phyloP scores from a whole-genome alignment of 805 yeast genomes.

The Candida gorgasii region DNA sequence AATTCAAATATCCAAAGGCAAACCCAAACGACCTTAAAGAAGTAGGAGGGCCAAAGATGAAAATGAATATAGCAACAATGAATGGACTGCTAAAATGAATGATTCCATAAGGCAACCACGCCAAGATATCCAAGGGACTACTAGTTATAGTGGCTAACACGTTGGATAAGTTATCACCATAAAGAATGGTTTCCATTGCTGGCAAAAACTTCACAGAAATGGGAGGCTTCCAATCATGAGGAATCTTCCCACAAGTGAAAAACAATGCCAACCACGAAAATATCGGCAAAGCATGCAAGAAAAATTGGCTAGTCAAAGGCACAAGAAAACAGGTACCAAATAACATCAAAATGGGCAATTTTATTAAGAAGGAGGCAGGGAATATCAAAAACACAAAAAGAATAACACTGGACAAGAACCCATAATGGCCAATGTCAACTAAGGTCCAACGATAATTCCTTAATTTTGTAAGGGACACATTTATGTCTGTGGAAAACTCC shows the following conservation, averaged over 20 bases:
- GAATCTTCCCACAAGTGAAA: conserved; percentile 74
- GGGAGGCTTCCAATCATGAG: conserved; percentile 77
- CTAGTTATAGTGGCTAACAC: conserved; percentile 74
- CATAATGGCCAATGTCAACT: conserved; percentile 54
- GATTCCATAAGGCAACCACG: conserved; percentile 95
- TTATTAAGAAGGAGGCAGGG: conserved; percentile 52
- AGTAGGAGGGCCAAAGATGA: conserved; percentile 90
- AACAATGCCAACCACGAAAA: conserved; percentile 83
- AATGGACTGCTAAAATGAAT: conserved; percentile 91
- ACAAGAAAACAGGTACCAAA: conserved; percentile 51
- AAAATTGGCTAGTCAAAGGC: conserved; percentile 83
- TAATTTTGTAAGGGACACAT: conserved; percentile 40
- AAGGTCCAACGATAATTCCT: conserved; percentile 42
- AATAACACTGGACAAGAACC: conserved; percentile 52
- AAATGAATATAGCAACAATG: conserved; percentile 73
- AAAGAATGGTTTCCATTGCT: conserved; percentile 85
- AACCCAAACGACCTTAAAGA: conserved; percentile 80
- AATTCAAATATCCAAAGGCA: conserved; percentile 93
- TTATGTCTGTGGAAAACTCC: conserved; percentile 49
- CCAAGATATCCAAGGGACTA: conserved; percentile 71
- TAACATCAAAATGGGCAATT: conserved; percentile 42
- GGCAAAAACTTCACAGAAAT: conserved; percentile 87
- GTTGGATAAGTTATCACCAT: conserved; percentile 87
- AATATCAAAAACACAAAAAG: conserved; percentile 57
- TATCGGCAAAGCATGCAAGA: conserved; percentile 79